A percentile compares a stretch with the other conserved stretches of the same genome.
phyloP scores from a whole-genome alignment of 140 eudicot genomes.

The Anethum foeniculum region DNA sequence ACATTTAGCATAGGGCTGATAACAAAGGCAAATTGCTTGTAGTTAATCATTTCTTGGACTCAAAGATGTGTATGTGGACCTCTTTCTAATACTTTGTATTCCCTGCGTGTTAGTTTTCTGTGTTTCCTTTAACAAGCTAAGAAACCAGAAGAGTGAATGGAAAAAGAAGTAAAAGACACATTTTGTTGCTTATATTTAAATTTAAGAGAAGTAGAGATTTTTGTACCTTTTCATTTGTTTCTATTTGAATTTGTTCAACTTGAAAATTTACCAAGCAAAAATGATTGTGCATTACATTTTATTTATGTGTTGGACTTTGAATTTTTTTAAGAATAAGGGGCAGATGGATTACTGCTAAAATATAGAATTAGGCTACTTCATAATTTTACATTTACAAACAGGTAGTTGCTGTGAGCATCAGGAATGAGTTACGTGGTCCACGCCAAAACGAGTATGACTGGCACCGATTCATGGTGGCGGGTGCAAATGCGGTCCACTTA shows the following conservation, averaged over 20 bases:
- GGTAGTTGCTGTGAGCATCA: constrained; percentile 26
- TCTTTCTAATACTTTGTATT: not conserved
- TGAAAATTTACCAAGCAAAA: constrained; percentile 1
- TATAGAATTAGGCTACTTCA: not conserved
- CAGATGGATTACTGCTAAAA: not conserved
- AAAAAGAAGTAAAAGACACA: not conserved
- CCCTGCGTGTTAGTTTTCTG: not conserved
- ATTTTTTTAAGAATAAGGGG: not conserved
- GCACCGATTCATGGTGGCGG: constrained; percentile 18
- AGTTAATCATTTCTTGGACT: not conserved
- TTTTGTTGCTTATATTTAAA: not conserved
- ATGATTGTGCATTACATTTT: not conserved
- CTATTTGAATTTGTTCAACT: not conserved
- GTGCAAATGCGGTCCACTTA: constrained; percentile 16
- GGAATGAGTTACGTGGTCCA: constrained; percentile 22
- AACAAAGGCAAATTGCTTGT: not conserved
- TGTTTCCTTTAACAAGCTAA: not conserved
- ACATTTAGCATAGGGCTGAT: not conserved
- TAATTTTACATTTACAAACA: not conserved
- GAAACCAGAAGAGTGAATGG: not conserved
- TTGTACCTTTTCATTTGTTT: not conserved
- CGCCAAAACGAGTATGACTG: constrained; percentile 15
- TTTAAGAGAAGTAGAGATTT: not conserved
- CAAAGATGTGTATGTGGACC: not conserved
- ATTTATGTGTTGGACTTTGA: not conserved